Evolutionary conservation across 2,329 filamentous ascomycete species (phyloP).

Genomic region (Pseudogymnoascus sp.): DNA sequence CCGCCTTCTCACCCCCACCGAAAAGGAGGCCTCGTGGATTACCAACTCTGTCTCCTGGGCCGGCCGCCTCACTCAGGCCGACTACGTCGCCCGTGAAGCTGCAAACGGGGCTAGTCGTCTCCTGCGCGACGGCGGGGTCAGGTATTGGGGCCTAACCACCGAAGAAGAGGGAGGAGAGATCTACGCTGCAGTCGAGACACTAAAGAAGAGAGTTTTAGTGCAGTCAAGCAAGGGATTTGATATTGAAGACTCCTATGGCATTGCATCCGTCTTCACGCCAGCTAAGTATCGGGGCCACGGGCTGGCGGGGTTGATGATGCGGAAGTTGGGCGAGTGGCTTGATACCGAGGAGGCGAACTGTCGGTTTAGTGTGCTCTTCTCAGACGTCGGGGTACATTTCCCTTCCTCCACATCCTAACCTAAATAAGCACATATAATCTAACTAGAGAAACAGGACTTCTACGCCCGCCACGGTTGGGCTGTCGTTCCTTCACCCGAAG

Average conservation of each 20-base stretch:
- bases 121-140: neutral
- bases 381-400: neutral
- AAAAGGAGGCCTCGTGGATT: neutral
- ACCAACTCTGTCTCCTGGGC: neutral
- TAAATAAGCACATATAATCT: neutral
- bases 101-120: neutral
- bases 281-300: neutral
- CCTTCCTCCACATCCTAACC: neutral
- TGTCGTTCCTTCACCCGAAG: slow-evolving; percentile 27
- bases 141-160: neutral
- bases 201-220: neutral
- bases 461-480: slow-evolving; percentile 32
- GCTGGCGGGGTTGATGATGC: neutral
- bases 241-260: neutral
- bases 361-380: neutral
- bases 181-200: neutral
- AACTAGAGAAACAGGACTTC: slow-evolving; percentile 18
- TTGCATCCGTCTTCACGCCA: neutral
- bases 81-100: neutral
- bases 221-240: neutral
- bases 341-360: neutral
- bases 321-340: neutral
- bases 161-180: neutral
- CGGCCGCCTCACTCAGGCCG: neutral
- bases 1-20: neutral